Percentiles rank a stretch among this genome's conserved stretches.
phyloP scores from a whole-genome alignment of 2,329 filamentous ascomycete species.

The Aspergillus sp. region DNA sequence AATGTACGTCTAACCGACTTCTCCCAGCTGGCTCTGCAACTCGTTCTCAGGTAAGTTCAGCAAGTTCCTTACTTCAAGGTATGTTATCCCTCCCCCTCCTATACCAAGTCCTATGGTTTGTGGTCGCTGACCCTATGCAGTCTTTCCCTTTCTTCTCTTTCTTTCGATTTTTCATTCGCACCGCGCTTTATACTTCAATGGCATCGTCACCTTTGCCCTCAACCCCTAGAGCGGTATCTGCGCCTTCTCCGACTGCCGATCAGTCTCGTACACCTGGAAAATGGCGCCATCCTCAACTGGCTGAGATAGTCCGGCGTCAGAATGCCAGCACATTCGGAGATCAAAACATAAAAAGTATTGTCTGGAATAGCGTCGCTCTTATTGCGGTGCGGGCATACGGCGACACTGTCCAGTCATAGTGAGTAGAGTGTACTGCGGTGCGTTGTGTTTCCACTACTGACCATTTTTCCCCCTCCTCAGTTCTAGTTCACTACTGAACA shows the following conservation, averaged over 20 bases:
- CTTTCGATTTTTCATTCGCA: conserved; percentile 4
- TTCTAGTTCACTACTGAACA: conserved; percentile 26
- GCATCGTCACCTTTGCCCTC: conserved; percentile 40
- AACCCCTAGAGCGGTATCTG: conserved; percentile 38
- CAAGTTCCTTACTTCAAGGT: conserved; percentile 3
- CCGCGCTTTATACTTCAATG: conserved; percentile 27
- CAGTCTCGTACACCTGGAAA: conserved; percentile 60
- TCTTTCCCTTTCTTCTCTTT: conserved; percentile 4
- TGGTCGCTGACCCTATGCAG: not conserved
- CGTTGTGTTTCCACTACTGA: conserved; percentile 17
- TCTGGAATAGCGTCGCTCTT: conserved; percentile 64
- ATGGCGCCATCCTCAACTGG: conserved; percentile 86
- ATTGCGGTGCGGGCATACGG: conserved; percentile 49
- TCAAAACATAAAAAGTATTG: conserved; percentile 68
- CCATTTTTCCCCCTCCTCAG: conserved; percentile 30
- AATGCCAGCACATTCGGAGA: conserved; percentile 76
- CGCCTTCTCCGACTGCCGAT: conserved; percentile 26
- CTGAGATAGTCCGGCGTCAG: conserved; percentile 81
- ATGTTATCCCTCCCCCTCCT: not conserved
- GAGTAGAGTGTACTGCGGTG: conserved; percentile 16
- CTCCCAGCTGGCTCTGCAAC: not conserved
- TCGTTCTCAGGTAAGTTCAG: conserved; percentile 19
- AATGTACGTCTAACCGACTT: conserved; percentile 9
- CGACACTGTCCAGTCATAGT: conserved; percentile 40
- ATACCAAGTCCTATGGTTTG: not conserved